A percentile compares a stretch with the other conserved stretches of the same genome.
Evolutionary conservation across 2,329 filamentous ascomycete species (phyloP).

Genomic region (Arthrinium puccinioides): DNA sequence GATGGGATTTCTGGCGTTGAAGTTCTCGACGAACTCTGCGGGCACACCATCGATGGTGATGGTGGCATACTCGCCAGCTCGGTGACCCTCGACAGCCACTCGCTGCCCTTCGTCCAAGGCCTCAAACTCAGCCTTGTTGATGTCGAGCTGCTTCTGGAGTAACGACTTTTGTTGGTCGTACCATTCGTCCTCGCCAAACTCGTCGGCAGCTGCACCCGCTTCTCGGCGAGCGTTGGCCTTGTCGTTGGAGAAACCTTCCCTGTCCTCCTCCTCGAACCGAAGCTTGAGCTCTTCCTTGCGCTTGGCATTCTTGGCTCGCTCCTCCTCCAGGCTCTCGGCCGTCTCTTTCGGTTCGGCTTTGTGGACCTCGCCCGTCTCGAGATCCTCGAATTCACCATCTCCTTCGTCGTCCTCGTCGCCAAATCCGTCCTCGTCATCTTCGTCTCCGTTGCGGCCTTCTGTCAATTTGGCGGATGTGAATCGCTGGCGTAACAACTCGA

Average conservation of each 20-base stretch:
- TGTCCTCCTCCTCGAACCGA: conserved; percentile 94
- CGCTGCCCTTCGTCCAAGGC: conserved; percentile 78
- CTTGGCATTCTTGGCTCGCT: conserved; percentile 83
- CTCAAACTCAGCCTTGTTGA: conserved; percentile 92
- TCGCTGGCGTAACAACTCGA: conserved; percentile 65
- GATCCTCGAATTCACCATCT: conserved; percentile 77
- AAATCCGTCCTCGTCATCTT: conserved; percentile 45
- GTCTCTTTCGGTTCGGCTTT: conserved; percentile 34
- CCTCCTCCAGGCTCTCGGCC: conserved; percentile 63
- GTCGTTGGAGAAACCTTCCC: conserved; percentile 91
- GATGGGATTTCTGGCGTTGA: conserved; percentile 75
- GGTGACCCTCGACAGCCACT: conserved; percentile 79
- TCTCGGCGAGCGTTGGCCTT: conserved; percentile 71
- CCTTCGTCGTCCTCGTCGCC: conserved; percentile 59
- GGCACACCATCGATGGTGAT: conserved; percentile 85
- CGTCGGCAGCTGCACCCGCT: conserved; percentile 54
- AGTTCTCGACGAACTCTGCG: conserved; percentile 79
- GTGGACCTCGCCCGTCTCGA: conserved; percentile 67
- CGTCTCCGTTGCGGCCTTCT: conserved; percentile 45
- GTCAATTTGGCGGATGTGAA: conserved; percentile 67
- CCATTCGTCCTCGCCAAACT: conserved; percentile 98
- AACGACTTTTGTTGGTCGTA: conserved; percentile 94
- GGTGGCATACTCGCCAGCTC: conserved; percentile 87
- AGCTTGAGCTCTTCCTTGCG: conserved; percentile 91
- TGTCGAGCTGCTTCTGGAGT: conserved; percentile 91